phyloP scores from a whole-genome alignment of 2,329 filamentous ascomycete genomes.

The Xylaria multiplex region DNA sequence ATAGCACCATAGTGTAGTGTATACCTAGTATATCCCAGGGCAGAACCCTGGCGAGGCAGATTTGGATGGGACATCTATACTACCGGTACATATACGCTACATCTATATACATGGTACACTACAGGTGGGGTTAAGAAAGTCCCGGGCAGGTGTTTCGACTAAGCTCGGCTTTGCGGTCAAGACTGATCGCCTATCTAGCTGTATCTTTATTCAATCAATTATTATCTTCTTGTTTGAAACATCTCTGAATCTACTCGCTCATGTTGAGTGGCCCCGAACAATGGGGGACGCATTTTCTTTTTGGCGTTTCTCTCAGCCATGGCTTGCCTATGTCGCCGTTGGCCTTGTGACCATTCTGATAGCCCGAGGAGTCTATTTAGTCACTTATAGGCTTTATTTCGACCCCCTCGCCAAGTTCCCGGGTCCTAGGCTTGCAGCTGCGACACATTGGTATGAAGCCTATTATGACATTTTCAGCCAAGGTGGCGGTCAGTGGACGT shows the following conservation, averaged over 20 bases:
- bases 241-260: background rate
- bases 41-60: too few relatives aligned
- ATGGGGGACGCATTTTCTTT: background rate
- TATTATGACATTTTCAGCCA: slow-evolving; percentile 28
- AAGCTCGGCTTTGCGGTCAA: background rate
- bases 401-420: slow-evolving; percentile 26
- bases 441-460: slow-evolving; percentile 24
- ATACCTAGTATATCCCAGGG: too few relatives aligned
- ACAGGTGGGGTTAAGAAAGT: background rate
- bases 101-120: too few relatives aligned
- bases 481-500: slow-evolving; percentile 18
- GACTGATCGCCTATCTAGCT: background rate
- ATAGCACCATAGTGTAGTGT: too few relatives aligned
- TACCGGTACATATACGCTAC: too few relatives aligned
- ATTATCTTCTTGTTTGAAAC: background rate
- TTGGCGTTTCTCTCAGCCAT: background rate
- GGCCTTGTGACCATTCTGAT: background rate
- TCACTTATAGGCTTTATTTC: slow-evolving; percentile 2
- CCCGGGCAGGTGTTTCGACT: background rate
- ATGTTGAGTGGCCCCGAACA: slow-evolving; percentile 1
- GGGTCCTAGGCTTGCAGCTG: slow-evolving; percentile 24
- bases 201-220: background rate
- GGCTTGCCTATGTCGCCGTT: background rate
- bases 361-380: slow-evolving; percentile 2
- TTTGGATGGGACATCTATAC: too few relatives aligned